phyloP scores from a whole-genome alignment of 371 early-diverging fungal species.

The Batkoa obscura region DNA sequence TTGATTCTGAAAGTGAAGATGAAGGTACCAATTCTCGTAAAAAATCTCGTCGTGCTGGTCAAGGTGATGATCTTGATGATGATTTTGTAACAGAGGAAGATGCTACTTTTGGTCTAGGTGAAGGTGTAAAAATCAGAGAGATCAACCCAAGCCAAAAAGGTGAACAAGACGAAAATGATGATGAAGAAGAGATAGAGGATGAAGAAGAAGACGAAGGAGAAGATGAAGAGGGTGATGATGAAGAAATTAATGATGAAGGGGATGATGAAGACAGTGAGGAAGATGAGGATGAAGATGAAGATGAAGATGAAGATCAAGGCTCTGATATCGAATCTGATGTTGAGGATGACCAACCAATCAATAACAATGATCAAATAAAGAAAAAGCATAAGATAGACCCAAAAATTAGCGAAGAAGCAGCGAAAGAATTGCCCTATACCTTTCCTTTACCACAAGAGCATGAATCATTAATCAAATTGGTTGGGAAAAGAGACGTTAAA shows the following conservation, averaged over 20 bases:
- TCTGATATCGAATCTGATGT: constrained; percentile 12
- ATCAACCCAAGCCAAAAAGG: constrained; percentile 13
- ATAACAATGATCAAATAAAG: constrained; percentile 4
- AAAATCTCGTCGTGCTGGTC: constrained; percentile 14
- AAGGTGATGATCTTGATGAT: constrained; percentile 73
- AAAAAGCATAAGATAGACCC: constrained; percentile 13
- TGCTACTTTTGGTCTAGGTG: constrained; percentile 16
- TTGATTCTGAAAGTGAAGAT: constrained; percentile 41
- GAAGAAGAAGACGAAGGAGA: constrained; percentile 24
- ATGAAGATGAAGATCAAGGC: constrained; percentile 12
- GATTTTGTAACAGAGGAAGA: constrained; percentile 35
- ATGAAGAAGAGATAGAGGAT: constrained; percentile 18
- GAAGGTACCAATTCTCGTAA: constrained; percentile 23
- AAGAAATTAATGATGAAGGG: constrained; percentile 19
- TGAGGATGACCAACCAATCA: constrained; percentile 10
- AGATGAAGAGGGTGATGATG: constrained; percentile 22
- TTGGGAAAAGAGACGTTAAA: constrained; percentile 27
- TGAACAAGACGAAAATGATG: constrained; percentile 15
- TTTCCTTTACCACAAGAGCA: constrained; percentile 58
- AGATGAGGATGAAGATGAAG: constrained; percentile 12
- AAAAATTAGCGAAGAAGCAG: constrained; percentile 8
- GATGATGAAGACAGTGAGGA: constrained; percentile 20
- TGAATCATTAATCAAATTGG: constrained; percentile 33
- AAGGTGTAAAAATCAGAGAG: constrained; percentile 16
- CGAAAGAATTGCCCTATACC: constrained; percentile 52